A percentile compares a stretch with the other conserved stretches of the same genome.
phyloP scores from a whole-genome alignment of 192 early-diverging fungal species.

The Podila minutissima region DNA sequence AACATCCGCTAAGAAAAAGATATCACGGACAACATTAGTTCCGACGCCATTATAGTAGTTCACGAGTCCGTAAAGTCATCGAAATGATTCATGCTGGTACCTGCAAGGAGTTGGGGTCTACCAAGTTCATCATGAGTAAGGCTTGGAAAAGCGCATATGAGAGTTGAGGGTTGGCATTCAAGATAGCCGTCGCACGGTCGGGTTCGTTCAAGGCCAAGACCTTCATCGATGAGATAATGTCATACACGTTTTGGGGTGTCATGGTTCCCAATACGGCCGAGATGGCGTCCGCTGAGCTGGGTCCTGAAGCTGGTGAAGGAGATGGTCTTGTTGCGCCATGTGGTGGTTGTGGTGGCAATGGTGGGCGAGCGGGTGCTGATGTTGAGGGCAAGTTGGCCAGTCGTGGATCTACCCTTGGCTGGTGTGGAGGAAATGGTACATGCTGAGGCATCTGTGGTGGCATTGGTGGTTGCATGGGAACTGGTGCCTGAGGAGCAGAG shows the following conservation, averaged over 20 bases:
- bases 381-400: constrained; percentile 3
- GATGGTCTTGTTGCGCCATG: background rate
- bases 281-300: constrained; percentile 34
- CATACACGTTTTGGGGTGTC: constrained; percentile 42
- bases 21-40: background rate
- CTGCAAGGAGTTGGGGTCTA: constrained; percentile 72
- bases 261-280: constrained; percentile 45
- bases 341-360: background rate
- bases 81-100: constrained; percentile 27
- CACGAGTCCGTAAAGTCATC: too few species aligned
- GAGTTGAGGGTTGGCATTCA: constrained; percentile 81
- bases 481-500: constrained; percentile 6
- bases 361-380: background rate
- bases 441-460: constrained; percentile 15
- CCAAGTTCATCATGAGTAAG: constrained; percentile 80
- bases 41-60: background rate
- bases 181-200: constrained; percentile 70
- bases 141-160: constrained; percentile 88
- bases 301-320: constrained; percentile 8
- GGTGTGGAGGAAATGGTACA: constrained; percentile 14
- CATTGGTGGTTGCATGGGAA: constrained; percentile 16
- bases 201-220: constrained; percentile 55
- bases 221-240: constrained; percentile 44
- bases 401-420: constrained; percentile 29
- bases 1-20: constrained; percentile 17